Evolutionary conservation across 2,329 filamentous ascomycete species (phyloP), one percentile per base, ranked within the genome.

Genomic region (Clathrospora elynae): DNA sequence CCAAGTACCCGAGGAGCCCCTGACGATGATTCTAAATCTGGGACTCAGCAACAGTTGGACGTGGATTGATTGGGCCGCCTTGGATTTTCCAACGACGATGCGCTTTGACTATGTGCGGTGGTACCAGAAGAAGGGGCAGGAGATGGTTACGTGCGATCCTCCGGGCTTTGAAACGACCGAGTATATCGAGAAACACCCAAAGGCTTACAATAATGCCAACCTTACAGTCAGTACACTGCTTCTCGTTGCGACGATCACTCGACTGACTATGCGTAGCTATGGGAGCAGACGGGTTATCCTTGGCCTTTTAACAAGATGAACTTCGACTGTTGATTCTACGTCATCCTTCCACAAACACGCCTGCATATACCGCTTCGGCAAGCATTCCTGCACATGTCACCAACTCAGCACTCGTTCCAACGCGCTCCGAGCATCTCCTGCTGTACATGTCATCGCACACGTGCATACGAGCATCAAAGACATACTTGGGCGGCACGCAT

Each of bases 81-180:
- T 80, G 28, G 60, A 55, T n/a, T 80, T 78, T 44, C 78, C 76
- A 0, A 73, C 78, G 0, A 67, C 77, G 11, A 77, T 81, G 75
- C 68, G 76, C 14, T 64, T 82, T 20, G 78, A 81, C 49, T 80
- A 81, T 55, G 74, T 81, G 10, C 68, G 78, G 5, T 75, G 76
- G 61, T 82, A 81, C 53, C 79, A 81, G 59, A 73, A 74, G 45
- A 64, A 71, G 37, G 78, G 74, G 2, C 53, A 76, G 39, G 49
- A 75, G 38, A 66, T 70, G 42, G 68, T 81, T 12, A 81, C 78
- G 9, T 81, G 79, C 58, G 79, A 81, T 61, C 79, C 78, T 6
- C 73, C 73, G 1, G 78, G 76, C 3, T 79, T 75, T 47, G 74
- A 77, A 47, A 79, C 77, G 2, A 79, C 77, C 0, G 55, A 75